A percentile compares a stretch with the other conserved stretches of the same genome.
phyloP scores from a whole-genome alignment of 2,329 filamentous ascomycete genomes.

The Ascosphaera aggregata region DNA sequence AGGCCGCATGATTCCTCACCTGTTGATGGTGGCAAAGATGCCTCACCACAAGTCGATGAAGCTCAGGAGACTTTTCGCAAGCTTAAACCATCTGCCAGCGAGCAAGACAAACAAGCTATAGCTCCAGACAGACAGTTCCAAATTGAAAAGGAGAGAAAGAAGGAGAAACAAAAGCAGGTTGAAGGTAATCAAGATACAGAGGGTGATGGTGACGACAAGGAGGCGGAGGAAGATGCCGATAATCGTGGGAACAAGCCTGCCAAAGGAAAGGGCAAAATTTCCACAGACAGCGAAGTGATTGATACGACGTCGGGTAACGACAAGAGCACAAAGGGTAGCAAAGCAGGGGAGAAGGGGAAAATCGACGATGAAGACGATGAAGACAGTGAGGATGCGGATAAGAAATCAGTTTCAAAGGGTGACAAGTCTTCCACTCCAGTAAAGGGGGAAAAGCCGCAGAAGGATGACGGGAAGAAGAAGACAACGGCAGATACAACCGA shows the following conservation, averaged over 20 bases:
- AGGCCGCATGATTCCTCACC: neutral
- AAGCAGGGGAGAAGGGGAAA: neutral
- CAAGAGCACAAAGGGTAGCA: too few relatives aligned
- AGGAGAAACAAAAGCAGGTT: conserved; percentile 19
- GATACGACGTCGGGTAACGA: too few relatives aligned
- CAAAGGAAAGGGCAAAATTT: neutral
- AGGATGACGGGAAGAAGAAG: too few relatives aligned
- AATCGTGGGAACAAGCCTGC: neutral
- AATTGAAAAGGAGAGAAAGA: neutral
- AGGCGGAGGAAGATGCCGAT: neutral
- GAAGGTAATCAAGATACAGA: conserved; percentile 9
- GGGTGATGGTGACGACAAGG: conserved; percentile 24
- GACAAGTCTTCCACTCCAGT: conserved; percentile 25
- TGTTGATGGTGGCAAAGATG: neutral
- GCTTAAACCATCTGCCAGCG: conserved; percentile 45
- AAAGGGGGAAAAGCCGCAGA: conserved; percentile 16
- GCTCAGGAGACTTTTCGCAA: conserved; percentile 26
- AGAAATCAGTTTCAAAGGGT: conserved; percentile 29
- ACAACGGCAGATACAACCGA: conserved; percentile 10
- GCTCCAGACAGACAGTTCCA: conserved; percentile 29
- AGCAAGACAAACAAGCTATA: conserved; percentile 41
- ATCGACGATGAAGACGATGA: neutral
- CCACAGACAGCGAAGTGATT: too few relatives aligned
- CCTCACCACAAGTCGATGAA: neutral
- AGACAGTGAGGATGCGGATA: conserved; percentile 9